Evolutionary conservation across 345 rosid species (phyloP).

Genomic region (Linum usitatissimum): DNA sequence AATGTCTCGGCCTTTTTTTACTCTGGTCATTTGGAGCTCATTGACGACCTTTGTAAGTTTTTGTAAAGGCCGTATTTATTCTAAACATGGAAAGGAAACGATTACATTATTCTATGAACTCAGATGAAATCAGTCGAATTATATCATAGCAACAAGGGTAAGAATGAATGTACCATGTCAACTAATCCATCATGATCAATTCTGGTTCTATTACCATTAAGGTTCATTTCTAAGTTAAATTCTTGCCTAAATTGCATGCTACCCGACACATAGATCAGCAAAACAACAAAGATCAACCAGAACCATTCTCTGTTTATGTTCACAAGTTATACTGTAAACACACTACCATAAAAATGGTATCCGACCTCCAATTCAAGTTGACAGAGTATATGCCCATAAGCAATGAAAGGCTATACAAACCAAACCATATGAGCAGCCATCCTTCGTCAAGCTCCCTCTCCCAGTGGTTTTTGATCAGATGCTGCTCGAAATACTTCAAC

Average conservation of each 20-base stretch:
- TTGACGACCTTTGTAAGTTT: constrained; percentile 36
- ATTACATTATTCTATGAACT: background rate
- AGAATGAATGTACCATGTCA: constrained; percentile 48
- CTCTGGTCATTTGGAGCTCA: constrained; percentile 76
- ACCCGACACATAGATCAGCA: too few relatives aligned
- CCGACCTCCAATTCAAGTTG: too few relatives aligned
- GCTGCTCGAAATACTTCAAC: constrained; percentile 78
- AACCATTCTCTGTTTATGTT: too few relatives aligned
- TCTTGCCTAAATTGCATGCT: too few relatives aligned
- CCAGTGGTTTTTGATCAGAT: constrained; percentile 78
- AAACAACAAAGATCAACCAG: too few relatives aligned
- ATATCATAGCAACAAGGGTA: background rate
- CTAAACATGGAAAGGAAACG: background rate
- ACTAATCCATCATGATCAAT: constrained; percentile 63
- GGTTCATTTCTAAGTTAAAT: constrained; percentile 62
- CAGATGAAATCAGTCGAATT: background rate
- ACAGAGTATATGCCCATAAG: too few relatives aligned
- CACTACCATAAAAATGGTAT: too few relatives aligned
- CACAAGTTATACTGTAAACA: too few relatives aligned
- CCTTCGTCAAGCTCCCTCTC: constrained; percentile 77
- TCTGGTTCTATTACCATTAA: constrained; percentile 52
- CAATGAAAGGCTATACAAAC: constrained; percentile 72
- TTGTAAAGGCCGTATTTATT: background rate
- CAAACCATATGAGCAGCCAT: constrained; percentile 74
- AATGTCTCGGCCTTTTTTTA: constrained; percentile 67